Conservation (phyloP, 2,329 filamentous ascomycete genomes). For the Pestalotiopsis sp. region DNA sequence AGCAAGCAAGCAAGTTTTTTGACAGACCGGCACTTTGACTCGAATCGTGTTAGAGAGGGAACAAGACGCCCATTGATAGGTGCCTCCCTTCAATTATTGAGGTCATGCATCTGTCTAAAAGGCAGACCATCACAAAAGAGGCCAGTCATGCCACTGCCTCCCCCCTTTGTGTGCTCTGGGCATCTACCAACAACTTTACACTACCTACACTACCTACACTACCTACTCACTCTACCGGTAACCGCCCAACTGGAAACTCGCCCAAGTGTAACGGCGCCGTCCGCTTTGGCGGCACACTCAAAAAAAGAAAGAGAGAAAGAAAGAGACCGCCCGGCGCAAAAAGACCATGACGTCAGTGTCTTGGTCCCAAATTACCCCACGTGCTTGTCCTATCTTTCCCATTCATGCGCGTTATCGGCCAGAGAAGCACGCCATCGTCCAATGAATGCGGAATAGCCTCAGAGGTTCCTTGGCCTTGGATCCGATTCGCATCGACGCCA, state of each 20-base stretch:
- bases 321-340: background rate
- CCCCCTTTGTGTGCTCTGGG: background rate
- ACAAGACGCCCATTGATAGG: background rate
- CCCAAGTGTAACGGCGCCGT: background rate
- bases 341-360: background rate
- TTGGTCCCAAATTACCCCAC: background rate
- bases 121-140: background rate
- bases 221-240: background rate
- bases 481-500: background rate
- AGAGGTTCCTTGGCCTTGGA: background rate
- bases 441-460: background rate
- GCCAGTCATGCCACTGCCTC: background rate
- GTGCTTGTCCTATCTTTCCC: background rate
- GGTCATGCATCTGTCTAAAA: constrained; percentile 3
- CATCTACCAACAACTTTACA: background rate
- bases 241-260: background rate
- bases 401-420: background rate
- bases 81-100: background rate
- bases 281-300: background rate
- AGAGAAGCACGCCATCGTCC: background rate
- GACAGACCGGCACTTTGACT: background rate
- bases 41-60: background rate
- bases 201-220: too few species aligned
- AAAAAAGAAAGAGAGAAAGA: background rate
- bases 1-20: background rate